Evolutionary conservation across 495 filamentous ascomycete genomes (phyloP), one percentile per base, ranked within the genome.

Genomic region (Xylaria scruposa): DNA sequence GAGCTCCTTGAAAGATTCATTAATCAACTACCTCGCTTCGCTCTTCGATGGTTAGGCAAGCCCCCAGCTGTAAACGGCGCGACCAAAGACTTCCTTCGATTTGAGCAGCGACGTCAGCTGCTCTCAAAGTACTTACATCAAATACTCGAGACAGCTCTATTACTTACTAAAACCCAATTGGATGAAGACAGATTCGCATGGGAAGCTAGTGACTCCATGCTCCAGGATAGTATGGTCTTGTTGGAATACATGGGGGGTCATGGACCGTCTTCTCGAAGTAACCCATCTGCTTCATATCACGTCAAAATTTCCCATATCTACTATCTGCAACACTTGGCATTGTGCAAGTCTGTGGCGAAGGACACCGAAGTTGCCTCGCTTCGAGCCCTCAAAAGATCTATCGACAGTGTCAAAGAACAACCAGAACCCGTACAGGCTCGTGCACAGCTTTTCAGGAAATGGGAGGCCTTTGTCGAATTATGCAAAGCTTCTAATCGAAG

Each of bases 231-330:
- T 73, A 73, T 82, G 36, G 75, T 81, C 1, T 79, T 92, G 26
- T 74, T 87, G 26, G 85, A 87, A 47, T 78, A 84, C 68, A 81
- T 90, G 42, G 82, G 83, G 8, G 77, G 82, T 62, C 70, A 61
- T 62, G 75, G 29, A 26, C 66, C 40, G 73, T 46, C 71, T 15
- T 78, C 84, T 21, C 78, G 76, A 15, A 68, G 70, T 8, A 79
- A 79, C n/a, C 70, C 80, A 4, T 75, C 78, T 12, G 67, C 75
- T 21, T 83, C 81, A 21, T 85, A 86, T 79, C 78, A 88, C 62
- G 84, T 89, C 33, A 87, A 90, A 77, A 84, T 97, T 38, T 96
- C 94, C 0, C 93, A 95, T 77, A 82, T 94, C 19, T 95, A 94
- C 77, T 96, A 92, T 84, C 84, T 89, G 26, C 87, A 90, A 29